These are phyloP conservation scores for Pseudocercospora vitis DNA, from an alignment of 2,329 filamentous ascomycete species.

Conservation along the genomic window DNA sequence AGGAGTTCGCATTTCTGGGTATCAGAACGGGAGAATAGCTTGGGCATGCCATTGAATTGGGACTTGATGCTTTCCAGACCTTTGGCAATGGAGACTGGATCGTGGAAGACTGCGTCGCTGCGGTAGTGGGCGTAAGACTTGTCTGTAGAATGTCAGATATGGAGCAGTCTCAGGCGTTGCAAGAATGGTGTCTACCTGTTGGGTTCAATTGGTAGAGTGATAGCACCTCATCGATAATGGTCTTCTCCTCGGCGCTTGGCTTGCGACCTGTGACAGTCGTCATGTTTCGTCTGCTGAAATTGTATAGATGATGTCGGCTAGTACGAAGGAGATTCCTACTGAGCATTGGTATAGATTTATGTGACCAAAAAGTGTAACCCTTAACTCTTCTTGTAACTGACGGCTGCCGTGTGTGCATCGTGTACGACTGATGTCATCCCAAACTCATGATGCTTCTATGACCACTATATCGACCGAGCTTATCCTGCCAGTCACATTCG, in stretches of 20 bases:
- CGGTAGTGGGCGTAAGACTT: conserved; percentile 31
- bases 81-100: conserved; percentile 32
- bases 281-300: conserved; percentile 3
- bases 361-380: too few species aligned
- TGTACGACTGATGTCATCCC: conserved; percentile 13
- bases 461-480: conserved; percentile 4
- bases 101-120: conserved; percentile 31
- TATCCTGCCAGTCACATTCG: neutral
- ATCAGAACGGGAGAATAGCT: conserved; percentile 29
- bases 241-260: conserved; percentile 23
- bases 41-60: conserved; percentile 35
- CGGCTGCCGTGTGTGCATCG: too few species aligned
- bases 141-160: neutral
- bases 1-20: conserved; percentile 27
- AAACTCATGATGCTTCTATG: conserved; percentile 6
- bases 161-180: neutral
- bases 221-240: conserved; percentile 31
- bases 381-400: too few species aligned
- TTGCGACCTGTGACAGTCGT: conserved; percentile 18
- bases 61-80: conserved; percentile 31
- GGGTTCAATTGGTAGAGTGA: conserved; percentile 30
- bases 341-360: neutral
- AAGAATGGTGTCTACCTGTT: conserved; percentile 1
- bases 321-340: neutral
- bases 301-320: neutral